Evolutionary conservation across 805 yeast species (phyloP).

Genomic region (Ogataea paraovalis): DNA sequence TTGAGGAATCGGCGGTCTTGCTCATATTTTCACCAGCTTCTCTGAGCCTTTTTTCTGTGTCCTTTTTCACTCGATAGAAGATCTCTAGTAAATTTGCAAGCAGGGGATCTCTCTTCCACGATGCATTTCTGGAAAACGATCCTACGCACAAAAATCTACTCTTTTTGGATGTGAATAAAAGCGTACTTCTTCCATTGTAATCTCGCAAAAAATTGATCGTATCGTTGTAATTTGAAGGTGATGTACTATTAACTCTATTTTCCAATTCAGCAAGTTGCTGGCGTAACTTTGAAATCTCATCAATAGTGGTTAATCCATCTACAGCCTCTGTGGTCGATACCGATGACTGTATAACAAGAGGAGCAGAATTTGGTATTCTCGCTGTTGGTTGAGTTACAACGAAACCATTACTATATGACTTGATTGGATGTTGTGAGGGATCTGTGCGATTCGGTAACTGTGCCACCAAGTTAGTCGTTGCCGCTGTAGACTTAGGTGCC

Average conservation of each 20-base stretch:
- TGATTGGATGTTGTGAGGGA: neutral
- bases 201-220: slow-evolving; percentile 10
- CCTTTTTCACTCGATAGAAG: slow-evolving; percentile 3
- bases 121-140: slow-evolving; percentile 10
- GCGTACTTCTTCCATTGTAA: slow-evolving; percentile 6
- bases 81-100: slow-evolving; percentile 10
- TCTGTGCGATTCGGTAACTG: too few species aligned
- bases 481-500: too few species aligned
- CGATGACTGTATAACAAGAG: neutral
- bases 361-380: neutral
- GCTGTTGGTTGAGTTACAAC: neutral
- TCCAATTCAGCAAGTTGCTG: slow-evolving; percentile 7
- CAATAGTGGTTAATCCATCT: neutral
- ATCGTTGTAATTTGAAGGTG: slow-evolving; percentile 2
- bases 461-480: too few species aligned
- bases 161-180: slow-evolving; percentile 16
- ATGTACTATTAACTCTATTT: neutral
- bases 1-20: neutral
- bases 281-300: slow-evolving; percentile 8
- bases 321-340: neutral
- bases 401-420: too few species aligned
- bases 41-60: neutral
- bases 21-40: neutral
- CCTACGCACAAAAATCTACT: slow-evolving; percentile 17
- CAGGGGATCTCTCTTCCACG: slow-evolving; percentile 20